Percentiles rank a stretch among this genome's conserved stretches.
phyloP scores from a whole-genome alignment of 2,329 filamentous ascomycete genomes.

The Arthrobotrys sinensis region DNA sequence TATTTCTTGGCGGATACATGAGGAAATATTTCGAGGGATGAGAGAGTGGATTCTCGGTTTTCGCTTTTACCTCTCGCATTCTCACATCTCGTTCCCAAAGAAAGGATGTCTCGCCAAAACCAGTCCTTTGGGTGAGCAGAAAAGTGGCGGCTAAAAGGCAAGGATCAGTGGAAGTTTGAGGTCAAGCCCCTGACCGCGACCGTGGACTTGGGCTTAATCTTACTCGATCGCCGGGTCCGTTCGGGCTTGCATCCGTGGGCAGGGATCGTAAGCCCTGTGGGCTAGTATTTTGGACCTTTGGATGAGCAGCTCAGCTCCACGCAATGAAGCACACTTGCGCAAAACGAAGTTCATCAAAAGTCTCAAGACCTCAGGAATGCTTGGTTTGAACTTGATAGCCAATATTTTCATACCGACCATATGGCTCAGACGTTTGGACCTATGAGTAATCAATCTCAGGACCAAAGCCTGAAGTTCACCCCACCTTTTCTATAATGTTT shows the following conservation, averaged over 20 bases:
- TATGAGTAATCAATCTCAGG: conserved; percentile 28
- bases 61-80: conserved; percentile 24
- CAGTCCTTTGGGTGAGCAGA: conserved; percentile 35
- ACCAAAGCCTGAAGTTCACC: not conserved
- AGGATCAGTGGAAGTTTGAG: conserved; percentile 41
- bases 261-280: conserved; percentile 43
- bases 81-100: conserved; percentile 13
- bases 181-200: conserved; percentile 59
- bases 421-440: conserved; percentile 21
- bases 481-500: conserved; percentile 29
- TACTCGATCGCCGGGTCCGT: conserved; percentile 59
- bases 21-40: conserved; percentile 41
- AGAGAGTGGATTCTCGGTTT: conserved; percentile 38
- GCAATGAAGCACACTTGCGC: conserved; percentile 10
- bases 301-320: conserved; percentile 9
- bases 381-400: not conserved
- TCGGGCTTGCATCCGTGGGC: conserved; percentile 60
- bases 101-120: conserved; percentile 43
- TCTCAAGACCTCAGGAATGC: conserved; percentile 7
- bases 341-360: not conserved
- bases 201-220: conserved; percentile 60
- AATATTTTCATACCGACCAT: not conserved
- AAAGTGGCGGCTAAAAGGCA: conserved; percentile 52
- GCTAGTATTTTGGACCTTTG: conserved; percentile 24
- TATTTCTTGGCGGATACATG: conserved; percentile 46